A percentile compares a stretch with the other conserved stretches of the same genome.
These are phyloP conservation scores for Endocalyx cinctus DNA, from an alignment of 2,329 filamentous ascomycete genomes.

Conservation along the genomic window DNA sequence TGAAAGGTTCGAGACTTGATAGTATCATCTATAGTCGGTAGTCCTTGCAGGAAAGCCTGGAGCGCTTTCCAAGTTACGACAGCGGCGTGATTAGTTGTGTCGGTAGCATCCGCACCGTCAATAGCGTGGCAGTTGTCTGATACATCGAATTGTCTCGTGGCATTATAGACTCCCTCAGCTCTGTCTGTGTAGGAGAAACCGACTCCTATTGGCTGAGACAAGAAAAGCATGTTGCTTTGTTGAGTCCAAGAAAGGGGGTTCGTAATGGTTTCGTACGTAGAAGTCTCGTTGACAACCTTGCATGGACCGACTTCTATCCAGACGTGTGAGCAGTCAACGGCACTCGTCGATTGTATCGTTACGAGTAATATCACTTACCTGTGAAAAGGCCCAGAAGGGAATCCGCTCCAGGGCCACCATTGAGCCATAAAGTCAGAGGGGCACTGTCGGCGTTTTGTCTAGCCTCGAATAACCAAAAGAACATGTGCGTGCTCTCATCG, in stretches of 20 bases:
- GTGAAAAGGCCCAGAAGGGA: conserved; percentile 51
- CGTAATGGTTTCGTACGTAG: no score
- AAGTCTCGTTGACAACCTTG: no score
- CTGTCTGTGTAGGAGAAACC: conserved; percentile 28
- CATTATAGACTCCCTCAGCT: no score
- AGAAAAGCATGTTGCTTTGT: conserved; percentile 63
- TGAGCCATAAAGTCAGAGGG: conserved; percentile 58
- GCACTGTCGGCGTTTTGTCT: conserved; percentile 46
- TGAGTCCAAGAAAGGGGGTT: conserved; percentile 61
- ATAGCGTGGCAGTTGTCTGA: no score
- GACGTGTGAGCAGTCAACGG: no score
- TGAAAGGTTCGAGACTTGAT: conserved; percentile 8
- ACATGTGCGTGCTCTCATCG: conserved; percentile 4
- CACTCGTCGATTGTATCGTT: background rate
- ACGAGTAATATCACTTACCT: background rate
- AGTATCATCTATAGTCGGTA: conserved; percentile 30
- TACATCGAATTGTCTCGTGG: no score
- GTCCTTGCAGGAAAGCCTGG: conserved; percentile 32
- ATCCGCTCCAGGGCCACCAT: conserved; percentile 55
- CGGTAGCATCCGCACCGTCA: no score
- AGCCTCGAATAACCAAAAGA: conserved; percentile 43
- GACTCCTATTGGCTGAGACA: conserved; percentile 54
- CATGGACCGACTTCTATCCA: no score
- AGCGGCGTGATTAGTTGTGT: background rate
- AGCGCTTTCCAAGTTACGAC: conserved; percentile 35